These are phyloP conservation scores for Phlegmacium glaucopus DNA, from an alignment of 768 basidiomycete genomes.

Conservation along the genomic window DNA sequence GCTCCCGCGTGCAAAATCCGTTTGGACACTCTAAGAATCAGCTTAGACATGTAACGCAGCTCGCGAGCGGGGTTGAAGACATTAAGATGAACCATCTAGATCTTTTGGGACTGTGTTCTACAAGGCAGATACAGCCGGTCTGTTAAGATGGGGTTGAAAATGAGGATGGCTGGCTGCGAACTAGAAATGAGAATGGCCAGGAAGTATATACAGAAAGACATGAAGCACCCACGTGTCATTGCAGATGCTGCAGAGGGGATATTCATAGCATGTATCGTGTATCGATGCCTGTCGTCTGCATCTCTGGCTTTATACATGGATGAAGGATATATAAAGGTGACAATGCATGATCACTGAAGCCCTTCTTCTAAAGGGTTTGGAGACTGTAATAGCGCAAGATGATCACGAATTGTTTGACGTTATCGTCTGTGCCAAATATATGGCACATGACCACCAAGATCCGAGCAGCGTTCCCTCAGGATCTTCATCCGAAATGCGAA, in stretches of 20 bases:
- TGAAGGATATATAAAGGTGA: neutral
- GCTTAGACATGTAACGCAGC: constrained; percentile 28
- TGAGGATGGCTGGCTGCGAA: constrained; percentile 9
- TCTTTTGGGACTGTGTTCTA: constrained; percentile 3
- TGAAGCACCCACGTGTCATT: constrained; percentile 36
- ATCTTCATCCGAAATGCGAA: no score
- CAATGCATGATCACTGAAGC: no score
- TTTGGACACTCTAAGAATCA: constrained; percentile 30
- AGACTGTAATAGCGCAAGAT: no score
- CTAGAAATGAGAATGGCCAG: constrained; percentile 14
- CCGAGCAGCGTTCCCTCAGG: no score
- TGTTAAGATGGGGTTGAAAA: constrained; percentile 8
- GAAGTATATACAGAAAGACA: constrained; percentile 29
- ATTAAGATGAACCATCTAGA: constrained; percentile 36
- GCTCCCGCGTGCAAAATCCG: constrained; percentile 12
- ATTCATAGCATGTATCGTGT: constrained; percentile 1
- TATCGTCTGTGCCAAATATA: no score
- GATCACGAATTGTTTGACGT: no score
- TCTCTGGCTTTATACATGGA: neutral
- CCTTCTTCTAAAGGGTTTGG: no score
- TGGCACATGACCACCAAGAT: no score
- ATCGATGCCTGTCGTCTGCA: constrained; percentile 2
- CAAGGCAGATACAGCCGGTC: neutral
- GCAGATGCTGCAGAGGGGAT: constrained; percentile 4
- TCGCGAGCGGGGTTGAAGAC: constrained; percentile 35